These are phyloP conservation scores for Myochromella boudieri DNA, from an alignment of 768 basidiomycete species.

Conservation along the genomic window DNA sequence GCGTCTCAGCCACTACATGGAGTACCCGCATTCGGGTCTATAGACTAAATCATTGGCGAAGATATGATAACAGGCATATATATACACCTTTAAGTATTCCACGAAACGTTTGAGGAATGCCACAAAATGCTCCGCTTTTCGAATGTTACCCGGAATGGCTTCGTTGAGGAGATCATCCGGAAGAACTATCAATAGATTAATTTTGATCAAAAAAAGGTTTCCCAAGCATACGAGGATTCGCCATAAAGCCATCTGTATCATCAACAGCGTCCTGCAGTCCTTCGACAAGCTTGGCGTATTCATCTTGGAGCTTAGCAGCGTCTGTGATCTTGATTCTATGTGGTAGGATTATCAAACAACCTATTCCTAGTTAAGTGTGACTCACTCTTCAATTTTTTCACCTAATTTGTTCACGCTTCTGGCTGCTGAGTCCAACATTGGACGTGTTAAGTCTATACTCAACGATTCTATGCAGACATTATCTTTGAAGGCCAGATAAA, in stretches of 20 bases:
- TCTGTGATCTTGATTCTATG: slow-evolving; percentile 92
- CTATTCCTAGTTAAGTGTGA: slow-evolving; percentile 8
- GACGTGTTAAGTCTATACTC: slow-evolving; percentile 94
- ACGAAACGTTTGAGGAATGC: slow-evolving; percentile 98
- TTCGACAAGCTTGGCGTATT: slow-evolving; percentile 93
- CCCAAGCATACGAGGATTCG: slow-evolving; percentile 70
- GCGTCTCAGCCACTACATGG: slow-evolving; percentile 98
- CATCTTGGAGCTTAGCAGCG: slow-evolving; percentile 91
- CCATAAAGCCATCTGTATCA: slow-evolving; percentile 84
- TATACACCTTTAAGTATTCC: slow-evolving; percentile 89
- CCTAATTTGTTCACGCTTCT: slow-evolving; percentile 83
- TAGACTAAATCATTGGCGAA: neutral
- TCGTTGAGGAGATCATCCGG: slow-evolving; percentile 95
- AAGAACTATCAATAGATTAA: slow-evolving; percentile 53
- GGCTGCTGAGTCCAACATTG: slow-evolving; percentile 94
- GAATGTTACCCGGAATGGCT: slow-evolving; percentile 96
- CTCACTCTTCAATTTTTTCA: slow-evolving; percentile 94
- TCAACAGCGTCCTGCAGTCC: slow-evolving; percentile 80
- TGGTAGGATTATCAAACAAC: slow-evolving; percentile 1
- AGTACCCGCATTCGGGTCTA: slow-evolving; percentile 99
- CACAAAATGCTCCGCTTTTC: slow-evolving; percentile 98
- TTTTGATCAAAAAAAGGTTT: neutral
- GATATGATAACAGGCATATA: neutral
- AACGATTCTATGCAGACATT: slow-evolving; percentile 99
- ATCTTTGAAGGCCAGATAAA: slow-evolving; percentile 45